Evolutionary conservation across 768 basidiomycete species (phyloP), one percentile per base, ranked within the genome.

Genomic region (Lanmaoa pseudosensibilis): DNA sequence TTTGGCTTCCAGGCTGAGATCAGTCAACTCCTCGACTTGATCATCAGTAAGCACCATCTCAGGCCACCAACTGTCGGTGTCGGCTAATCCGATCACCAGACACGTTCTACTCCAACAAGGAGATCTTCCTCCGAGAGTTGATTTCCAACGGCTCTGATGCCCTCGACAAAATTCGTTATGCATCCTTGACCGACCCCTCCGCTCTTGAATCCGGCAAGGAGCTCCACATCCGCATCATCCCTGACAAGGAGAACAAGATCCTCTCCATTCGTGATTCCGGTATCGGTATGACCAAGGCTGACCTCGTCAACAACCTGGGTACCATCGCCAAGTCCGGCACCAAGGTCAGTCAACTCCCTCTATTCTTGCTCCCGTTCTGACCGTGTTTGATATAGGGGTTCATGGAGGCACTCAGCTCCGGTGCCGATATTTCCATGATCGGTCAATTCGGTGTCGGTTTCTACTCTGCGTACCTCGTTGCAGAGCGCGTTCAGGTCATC

Each of bases 61-160:
- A 4, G 39, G 27, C 58, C 45, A 16, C 50, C 21, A 25, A 52
- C 40, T n/a, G 1, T 34, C 3, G 2, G 2, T 43, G 44, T 44
- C 4, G 32, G 49, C 52, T 70, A 30, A 68, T 45, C 5, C 10
- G 52, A 39, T 67, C 45, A 11, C 19, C 63, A 92, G 91, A 98
- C 83, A 98, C 96, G 61, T 98, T 98, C 87, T 99, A 98, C 87
- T 97, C 94, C 60, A 98, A 99, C 88, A 99, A 99, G 83, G 96
- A 98, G 80, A 98, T 99, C 76, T 98, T 98, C 86, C 88, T 99
- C 66, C 92, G 97, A 74, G 97, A 98, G 78, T 61, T 98, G 65
- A 98, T 96, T 77, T 98, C 96, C 62, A 98, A 98, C 80, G 79
- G 81, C 63, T 98, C 97, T 57, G 97, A 98, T 85, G 97, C 97